Base-by-base conservation (phyloP, 1,284 basidiomycete genomes). In the Sanghuangporus weigelae region DNA sequence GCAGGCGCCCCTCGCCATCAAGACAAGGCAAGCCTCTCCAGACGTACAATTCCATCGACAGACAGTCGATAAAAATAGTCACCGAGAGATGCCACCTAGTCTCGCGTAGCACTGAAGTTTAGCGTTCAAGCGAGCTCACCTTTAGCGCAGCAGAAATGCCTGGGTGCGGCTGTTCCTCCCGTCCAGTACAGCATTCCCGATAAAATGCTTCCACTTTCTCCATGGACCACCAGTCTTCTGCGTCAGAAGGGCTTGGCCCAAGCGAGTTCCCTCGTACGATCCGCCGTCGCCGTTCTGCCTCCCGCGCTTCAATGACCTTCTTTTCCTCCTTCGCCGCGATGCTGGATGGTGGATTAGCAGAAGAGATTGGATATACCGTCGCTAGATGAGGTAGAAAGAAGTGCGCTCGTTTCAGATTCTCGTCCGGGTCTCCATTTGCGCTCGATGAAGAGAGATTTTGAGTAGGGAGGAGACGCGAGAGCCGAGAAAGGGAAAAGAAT, bases 361-460 rank as follows among this genome's bases (percentile, higher is more conserved):
- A 84, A 42, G 88, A 90, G 72, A 96, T 95, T 0, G 92, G 92
- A 72, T 95, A 96, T 31, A 93, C 86, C 26, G 88, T 92, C 39
- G 85, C 85, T 70, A 95, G 84, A 69, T 89, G 84, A 0, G 91
- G 92, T 2, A 95, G 78, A 67, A 93, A 90, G 71, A 94, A 95
- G 69, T 95, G 91, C 0, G 92, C 92, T 59, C 91, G 79, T 72
- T 91, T 94, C 65, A 95, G 81, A 59, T 77, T 69, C 70, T 79
- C 78, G 39, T 76, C 77, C n/a, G 72, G 26, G 1, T 62, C 59
- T 53, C 44, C 55, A n/a, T 57, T 44, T 23, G 66, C 16, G n/a
- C 35, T 38, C 1, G 74, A 67, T 56, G 68, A 63, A 21, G 70
- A 63, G 19, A 73, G 64, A 49, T 67, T 68, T 68, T 81, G 81